Conservation (phyloP, 257 asterid species). For the Ocimum tenuiflorum region DNA sequence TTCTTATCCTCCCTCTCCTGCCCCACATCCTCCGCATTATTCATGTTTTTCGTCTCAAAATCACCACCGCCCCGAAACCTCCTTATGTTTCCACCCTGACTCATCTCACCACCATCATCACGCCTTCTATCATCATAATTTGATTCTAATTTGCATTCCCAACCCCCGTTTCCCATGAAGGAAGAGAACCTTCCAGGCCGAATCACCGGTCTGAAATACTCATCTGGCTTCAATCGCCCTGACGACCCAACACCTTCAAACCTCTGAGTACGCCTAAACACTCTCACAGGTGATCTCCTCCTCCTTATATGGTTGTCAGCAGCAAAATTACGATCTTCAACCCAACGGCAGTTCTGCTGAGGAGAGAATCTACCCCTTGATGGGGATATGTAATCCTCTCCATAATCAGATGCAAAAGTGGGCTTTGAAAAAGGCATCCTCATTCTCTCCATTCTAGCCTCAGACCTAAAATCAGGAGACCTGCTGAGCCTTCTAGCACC, state of each 20-base stretch:
- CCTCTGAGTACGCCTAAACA: slow-evolving; percentile 36
- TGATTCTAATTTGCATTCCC: slow-evolving; percentile 30
- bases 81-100: slow-evolving; percentile 26
- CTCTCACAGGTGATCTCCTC: slow-evolving; percentile 49
- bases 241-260: slow-evolving; percentile 33
- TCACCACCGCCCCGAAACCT: slow-evolving; percentile 21
- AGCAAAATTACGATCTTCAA: slow-evolving; percentile 35
- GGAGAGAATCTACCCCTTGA: slow-evolving; percentile 50
- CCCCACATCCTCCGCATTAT: slow-evolving; percentile 20
- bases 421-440: slow-evolving; percentile 45
- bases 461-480: slow-evolving; percentile 66
- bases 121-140: slow-evolving; percentile 35
- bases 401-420: slow-evolving; percentile 40
- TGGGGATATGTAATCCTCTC: slow-evolving; percentile 44
- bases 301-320: slow-evolving; percentile 35
- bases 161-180: slow-evolving; percentile 12
- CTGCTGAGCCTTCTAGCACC: slow-evolving; percentile 41
- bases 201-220: slow-evolving; percentile 29
- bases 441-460: slow-evolving; percentile 42
- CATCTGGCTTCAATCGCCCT: slow-evolving; percentile 43
- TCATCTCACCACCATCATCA: slow-evolving; percentile 34
- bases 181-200: slow-evolving; percentile 38
- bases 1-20: slow-evolving; percentile 22
- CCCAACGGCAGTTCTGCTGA: slow-evolving; percentile 39
- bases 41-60: slow-evolving; percentile 23